These are phyloP conservation scores for Wickerhamomyces sp. DNA, from an alignment of 1,139 yeast genomes.

Conservation along the genomic window DNA sequence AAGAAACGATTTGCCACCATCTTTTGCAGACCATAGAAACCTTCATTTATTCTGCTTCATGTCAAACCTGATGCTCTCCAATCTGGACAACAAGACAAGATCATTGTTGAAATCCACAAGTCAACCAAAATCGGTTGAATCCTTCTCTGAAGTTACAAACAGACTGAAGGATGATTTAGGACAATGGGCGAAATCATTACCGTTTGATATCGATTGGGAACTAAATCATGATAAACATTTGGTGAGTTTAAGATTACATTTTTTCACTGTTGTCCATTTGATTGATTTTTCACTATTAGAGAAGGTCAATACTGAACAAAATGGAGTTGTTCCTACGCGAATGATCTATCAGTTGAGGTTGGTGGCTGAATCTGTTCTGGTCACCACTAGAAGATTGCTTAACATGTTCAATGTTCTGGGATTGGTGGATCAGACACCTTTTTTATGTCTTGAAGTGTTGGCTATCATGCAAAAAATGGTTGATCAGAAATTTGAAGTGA, in stretches of 20 bases:
- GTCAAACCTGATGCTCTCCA: not conserved
- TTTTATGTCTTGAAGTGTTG: not conserved
- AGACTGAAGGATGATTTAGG: conserved; percentile 1
- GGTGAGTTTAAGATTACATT: not conserved
- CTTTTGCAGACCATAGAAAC: conserved; percentile 1
- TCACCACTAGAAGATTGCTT: not conserved
- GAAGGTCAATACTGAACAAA: not conserved
- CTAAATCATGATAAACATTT: not conserved
- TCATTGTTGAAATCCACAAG: not conserved
- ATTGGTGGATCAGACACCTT: not conserved
- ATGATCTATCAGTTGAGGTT: not conserved
- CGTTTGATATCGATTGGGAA: not conserved
- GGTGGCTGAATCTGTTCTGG: not conserved
- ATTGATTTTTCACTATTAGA: not conserved
- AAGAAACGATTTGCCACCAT: not conserved
- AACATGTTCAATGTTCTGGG: not conserved
- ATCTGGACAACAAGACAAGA: not conserved
- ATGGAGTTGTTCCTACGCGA: not conserved
- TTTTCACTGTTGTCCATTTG: not conserved
- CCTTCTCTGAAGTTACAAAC: not conserved
- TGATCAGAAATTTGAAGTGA: not conserved
- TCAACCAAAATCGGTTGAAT: not conserved
- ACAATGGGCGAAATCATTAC: not conserved
- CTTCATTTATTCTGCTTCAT: conserved; percentile 1
- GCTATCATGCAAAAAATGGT: not conserved